Evolutionary conservation across 2,329 filamentous ascomycete genomes (phyloP).

Genomic region (Apiospora rasikravindrae): DNA sequence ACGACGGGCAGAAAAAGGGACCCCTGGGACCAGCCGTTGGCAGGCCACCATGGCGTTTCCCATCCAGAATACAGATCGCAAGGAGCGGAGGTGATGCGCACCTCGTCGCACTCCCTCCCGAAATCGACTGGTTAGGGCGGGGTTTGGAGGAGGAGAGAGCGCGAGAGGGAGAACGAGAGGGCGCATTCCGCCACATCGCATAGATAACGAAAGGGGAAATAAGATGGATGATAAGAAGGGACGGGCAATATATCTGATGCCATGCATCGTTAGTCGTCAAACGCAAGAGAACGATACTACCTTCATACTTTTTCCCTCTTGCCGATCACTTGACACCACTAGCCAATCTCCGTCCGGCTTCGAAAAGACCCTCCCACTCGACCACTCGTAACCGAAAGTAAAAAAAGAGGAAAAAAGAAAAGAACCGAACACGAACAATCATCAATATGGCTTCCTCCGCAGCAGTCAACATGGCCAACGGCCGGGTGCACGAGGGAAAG

Average conservation of each 20-base stretch:
- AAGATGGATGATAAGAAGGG: not conserved
- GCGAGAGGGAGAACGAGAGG: not conserved
- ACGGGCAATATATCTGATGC: not conserved
- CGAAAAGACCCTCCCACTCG: not conserved
- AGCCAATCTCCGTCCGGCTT: not conserved
- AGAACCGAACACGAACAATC: not conserved
- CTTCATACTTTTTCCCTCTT: slow-evolving; percentile 2
- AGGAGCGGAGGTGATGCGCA: not conserved
- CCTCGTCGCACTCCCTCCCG: not conserved
- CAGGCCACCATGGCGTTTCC: not conserved
- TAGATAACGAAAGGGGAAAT: not conserved
- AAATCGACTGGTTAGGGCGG: not conserved
- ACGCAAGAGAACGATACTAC: not conserved
- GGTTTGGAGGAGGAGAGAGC: not conserved
- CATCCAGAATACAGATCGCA: not conserved
- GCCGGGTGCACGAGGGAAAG: slow-evolving; percentile 23
- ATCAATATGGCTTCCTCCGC: not conserved
- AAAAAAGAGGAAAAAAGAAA: too few species aligned
- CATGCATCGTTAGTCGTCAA: not conserved
- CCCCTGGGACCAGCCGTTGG: too few species aligned
- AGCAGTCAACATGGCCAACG: slow-evolving; percentile 16
- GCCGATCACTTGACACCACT: not conserved
- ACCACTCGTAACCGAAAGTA: not conserved
- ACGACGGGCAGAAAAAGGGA: not conserved
- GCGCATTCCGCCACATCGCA: not conserved